Percentiles rank a stretch among this genome's conserved stretches.
These are phyloP conservation scores for Ogataea naganishii DNA, from an alignment of 805 yeast species.

Conservation along the genomic window DNA sequence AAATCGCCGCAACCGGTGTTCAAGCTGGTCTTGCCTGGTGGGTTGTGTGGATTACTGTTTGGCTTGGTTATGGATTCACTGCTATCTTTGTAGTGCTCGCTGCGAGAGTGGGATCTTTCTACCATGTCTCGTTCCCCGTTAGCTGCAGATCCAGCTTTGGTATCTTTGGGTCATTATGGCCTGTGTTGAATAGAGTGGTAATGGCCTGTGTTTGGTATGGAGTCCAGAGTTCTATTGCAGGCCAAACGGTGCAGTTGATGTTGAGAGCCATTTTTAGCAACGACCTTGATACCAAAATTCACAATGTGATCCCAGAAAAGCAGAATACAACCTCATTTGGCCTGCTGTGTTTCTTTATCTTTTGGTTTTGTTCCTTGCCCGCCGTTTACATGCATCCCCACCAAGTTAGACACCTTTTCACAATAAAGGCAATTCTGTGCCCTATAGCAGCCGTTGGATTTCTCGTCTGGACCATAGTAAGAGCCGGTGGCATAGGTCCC, in stretches of 20 bases:
- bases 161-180: conserved; percentile 81
- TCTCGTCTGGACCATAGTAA: conserved; percentile 63
- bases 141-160: conserved; percentile 79
- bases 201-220: conserved; percentile 79
- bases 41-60: conserved; percentile 84
- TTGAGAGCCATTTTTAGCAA: conserved; percentile 67
- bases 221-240: conserved; percentile 80
- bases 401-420: conserved; percentile 62
- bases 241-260: conserved; percentile 74
- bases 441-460: conserved; percentile 71
- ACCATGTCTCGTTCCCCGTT: conserved; percentile 82
- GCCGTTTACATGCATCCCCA: conserved; percentile 69
- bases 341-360: conserved; percentile 61
- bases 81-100: conserved; percentile 63
- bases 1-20: conserved; percentile 83
- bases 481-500: conserved; percentile 61
- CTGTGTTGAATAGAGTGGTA: conserved; percentile 77
- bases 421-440: conserved; percentile 59
- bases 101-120: conserved; percentile 71
- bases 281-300: conserved; percentile 52
- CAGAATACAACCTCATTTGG: conserved; percentile 47
- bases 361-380: conserved; percentile 64
- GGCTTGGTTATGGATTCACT: conserved; percentile 72
- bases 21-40: conserved; percentile 78
- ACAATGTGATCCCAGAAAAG: too few species aligned